Conservation (phyloP, 2,329 filamentous ascomycete genomes). For the Fusarium mexicanum region DNA sequence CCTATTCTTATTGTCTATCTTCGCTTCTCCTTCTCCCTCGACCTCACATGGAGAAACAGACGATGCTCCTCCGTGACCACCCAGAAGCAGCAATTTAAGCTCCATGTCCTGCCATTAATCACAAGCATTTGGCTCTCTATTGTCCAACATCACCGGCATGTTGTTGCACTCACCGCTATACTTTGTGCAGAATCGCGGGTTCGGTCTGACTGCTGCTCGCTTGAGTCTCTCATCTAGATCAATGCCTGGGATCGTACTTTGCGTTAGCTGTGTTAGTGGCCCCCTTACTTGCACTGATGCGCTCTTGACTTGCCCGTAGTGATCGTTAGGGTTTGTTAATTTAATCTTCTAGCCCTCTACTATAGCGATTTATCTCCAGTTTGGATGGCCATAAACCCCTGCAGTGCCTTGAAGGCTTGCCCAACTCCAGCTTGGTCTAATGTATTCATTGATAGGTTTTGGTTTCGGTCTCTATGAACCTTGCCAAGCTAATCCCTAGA, state of each 20-base stretch:
- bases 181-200: rapidly evolving
- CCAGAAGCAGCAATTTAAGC: neutral
- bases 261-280: rapidly evolving
- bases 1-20: rapidly evolving
- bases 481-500: neutral
- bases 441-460: neutral
- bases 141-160: rapidly evolving
- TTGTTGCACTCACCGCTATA: rapidly evolving
- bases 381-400: neutral
- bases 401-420: neutral
- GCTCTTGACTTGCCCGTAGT: neutral
- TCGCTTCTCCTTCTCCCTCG: neutral
- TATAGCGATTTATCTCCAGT: rapidly evolving
- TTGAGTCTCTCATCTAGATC: rapidly evolving
- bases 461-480: rapidly evolving
- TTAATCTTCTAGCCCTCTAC: rapidly evolving
- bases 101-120: neutral
- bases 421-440: neutral
- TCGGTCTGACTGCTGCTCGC: rapidly evolving
- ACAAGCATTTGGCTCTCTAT: rapidly evolving
- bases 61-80: rapidly evolving
- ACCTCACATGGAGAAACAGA: rapidly evolving
- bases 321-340: neutral
- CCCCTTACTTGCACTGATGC: rapidly evolving
- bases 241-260: rapidly evolving